Evolutionary conservation across 805 yeast species (phyloP), one percentile per base, ranked within the genome.

Genomic region (Sungouiozyma intestinalis): DNA sequence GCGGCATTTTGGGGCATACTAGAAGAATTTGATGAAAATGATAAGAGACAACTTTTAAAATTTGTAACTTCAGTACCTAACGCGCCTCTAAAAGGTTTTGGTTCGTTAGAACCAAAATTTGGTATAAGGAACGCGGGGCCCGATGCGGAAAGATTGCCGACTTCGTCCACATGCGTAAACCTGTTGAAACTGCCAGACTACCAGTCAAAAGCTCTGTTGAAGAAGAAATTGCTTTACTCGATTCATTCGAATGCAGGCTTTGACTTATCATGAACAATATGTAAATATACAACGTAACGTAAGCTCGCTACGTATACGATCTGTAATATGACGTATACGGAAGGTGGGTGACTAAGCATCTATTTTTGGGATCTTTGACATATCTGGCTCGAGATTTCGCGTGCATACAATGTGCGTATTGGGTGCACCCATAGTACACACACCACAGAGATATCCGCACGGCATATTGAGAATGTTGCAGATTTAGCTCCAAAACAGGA

Each of bases 91-190:
- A 69, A 85, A 19, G 98, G 98, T 0, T 90, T 92, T 57, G 69
- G 73, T 13, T 76, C 79, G 3, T 67, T 86, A 38, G 66, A 64
- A 24, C 98, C 98, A 0, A 69, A 67, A 42, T 86, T 92, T 61
- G 95, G 95, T 1, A 81, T 92, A 38, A 60, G 85, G 33, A 78
- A 78, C 48, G 71, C 80, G 0, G 92, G 90, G 0, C 42, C 57
- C 8, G 74, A 74, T 20, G 48, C 54, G 2, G 68, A 67, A 2
- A 65, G 94, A 24, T 65, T 92, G 33, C 98, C 98, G 0, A 85
- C 97, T 0, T 83, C 97, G 0, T 78, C 96, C 0, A 92, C 98
- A 0, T 92, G 98, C 68, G 85, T 87, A 24, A 92, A 92, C 55
- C 62, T 92, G 44, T 66, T 92, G 46, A 87, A 82, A 54, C 61